Evolutionary conservation across 2,329 filamentous ascomycete species (phyloP), one percentile per base, ranked within the genome.

Genomic region (Hypoxylon rubiginosum): DNA sequence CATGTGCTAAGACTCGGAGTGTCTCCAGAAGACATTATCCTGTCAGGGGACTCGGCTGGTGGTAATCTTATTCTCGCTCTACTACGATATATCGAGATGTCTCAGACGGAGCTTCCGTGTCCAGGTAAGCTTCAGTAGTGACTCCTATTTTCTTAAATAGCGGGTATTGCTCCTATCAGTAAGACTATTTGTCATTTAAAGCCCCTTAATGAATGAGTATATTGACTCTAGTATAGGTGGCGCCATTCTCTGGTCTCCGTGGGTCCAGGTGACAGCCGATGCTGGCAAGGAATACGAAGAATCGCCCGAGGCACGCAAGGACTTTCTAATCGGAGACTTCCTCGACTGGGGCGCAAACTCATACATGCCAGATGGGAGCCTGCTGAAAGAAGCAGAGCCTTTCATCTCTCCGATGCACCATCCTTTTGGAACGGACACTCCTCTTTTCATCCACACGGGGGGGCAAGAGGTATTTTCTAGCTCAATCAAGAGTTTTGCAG

Each of bases 41-140:
- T 69, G 1, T 61, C 58, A 5, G 71, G 71, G 24, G 72, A 73
- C 52, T 74, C 72, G 13, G 67, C 72, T 0, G 71, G 65, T 0
- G 72, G 56, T 1, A 74, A 74, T 32, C 17, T 73, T 4, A 62
- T 66, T 0, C n/a, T 72, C 9, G 69, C 63, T 1, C 48, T 73
- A 1, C 51, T 72, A 9, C 60, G 72, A 15, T 71, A 68, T 46
- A 36, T 74, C 2, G 67, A 69, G 24, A 64, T 59, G 10, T 19
- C 46, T 5, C 39, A 62, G 34, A 26, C 53, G 8, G 21, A 39
- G 6, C 57, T 72, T 24, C 70, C 64, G 3, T 43, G 48, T 1
- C 72, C 72, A 17, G 67, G 65, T 68, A n/a, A 26, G 45, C n/a
- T 2, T 48, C 11, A 11, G n/a, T 15, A 48, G 11, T 1, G 4